Base-by-base conservation (phyloP, 2,329 filamentous ascomycete genomes). In the Bretziella fagacearum region DNA sequence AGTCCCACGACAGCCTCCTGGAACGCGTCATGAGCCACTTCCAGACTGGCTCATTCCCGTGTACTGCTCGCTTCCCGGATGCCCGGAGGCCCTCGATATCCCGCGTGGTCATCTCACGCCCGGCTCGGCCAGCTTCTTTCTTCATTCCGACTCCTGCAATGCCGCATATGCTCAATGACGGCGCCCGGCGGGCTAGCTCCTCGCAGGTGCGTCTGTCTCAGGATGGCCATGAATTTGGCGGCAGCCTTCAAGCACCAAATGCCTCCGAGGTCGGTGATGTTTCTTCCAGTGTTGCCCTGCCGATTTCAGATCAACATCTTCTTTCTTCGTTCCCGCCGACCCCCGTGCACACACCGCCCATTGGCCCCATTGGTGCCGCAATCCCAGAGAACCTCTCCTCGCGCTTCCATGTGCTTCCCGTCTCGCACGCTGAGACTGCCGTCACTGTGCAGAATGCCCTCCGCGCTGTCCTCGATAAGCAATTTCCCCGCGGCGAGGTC, bases 361-460 rank as follows among this genome's bases (percentile, higher is more conserved):
- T 51, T 8, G 30, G 44, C 3, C 35, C 42, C 4, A 15, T 41
- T 18, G 37, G 11, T 15, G 7, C 40, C 10, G 25, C 17, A 15
- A 26, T 40, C 15, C 48, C 40, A 6, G 48, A 51, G 35, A 47
- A 51, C 11, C 27, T 47, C 6, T 44, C 44, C 10, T 18, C 36
- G 13, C 45, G 46, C 39, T 46, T 51, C 26, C 49, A 51, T 17
- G 65, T 67, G 5, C 64, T 77, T 45, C 55, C 58, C 8, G 60
- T 64, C 2, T 56, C 56, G 2, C 55, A 58, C 15, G 60, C 61
- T 20, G 63, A 67, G 48, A 72, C 69, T 2, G 67, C 71, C 1
- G 64, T 77, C 3, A 62, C 63, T 1, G 60, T 74, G 4, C 76
- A 80, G 52, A 77, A 79, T 54, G 66, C 67, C 0, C 58, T 79